These are phyloP conservation scores for Marvania coccoides DNA, from an alignment of 139 green algal genomes.

Conservation along the genomic window DNA sequence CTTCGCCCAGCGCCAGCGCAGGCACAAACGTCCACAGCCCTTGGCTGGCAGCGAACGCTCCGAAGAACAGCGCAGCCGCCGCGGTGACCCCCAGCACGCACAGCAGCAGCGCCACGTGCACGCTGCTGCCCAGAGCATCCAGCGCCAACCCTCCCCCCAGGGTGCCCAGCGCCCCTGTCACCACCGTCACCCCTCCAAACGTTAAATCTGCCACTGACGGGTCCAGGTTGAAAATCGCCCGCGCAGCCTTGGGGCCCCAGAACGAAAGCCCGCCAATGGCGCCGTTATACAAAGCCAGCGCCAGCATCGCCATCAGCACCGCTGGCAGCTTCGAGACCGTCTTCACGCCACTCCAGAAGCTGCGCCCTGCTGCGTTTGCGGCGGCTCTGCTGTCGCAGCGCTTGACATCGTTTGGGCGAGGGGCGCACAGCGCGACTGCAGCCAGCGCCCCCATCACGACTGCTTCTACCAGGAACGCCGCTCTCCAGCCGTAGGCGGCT, in stretches of 20 bases:
- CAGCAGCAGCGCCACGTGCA: slow-evolving; percentile 52
- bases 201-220: slow-evolving; percentile 60
- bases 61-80: slow-evolving; percentile 46
- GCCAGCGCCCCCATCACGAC: no score
- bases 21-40: slow-evolving; percentile 48
- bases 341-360: neutral
- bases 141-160: slow-evolving; percentile 68
- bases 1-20: slow-evolving; percentile 55
- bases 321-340: neutral
- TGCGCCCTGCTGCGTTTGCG: neutral
- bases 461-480: no score
- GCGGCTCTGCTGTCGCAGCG: slow-evolving; percentile 15
- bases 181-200: slow-evolving; percentile 84
- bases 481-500: no score
- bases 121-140: slow-evolving; percentile 60
- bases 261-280: slow-evolving; percentile 77
- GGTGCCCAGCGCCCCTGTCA: slow-evolving; percentile 70
- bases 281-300: slow-evolving; percentile 60
- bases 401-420: slow-evolving; percentile 47
- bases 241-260: slow-evolving; percentile 66
- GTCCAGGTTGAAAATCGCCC: slow-evolving; percentile 45
- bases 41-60: slow-evolving; percentile 39
- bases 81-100: slow-evolving; percentile 35
- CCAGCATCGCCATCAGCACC: slow-evolving; percentile 8
- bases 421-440: no score